Evolutionary conservation across 148 eudicot species (phyloP).

Genomic region (Gaultheria prostrata): DNA sequence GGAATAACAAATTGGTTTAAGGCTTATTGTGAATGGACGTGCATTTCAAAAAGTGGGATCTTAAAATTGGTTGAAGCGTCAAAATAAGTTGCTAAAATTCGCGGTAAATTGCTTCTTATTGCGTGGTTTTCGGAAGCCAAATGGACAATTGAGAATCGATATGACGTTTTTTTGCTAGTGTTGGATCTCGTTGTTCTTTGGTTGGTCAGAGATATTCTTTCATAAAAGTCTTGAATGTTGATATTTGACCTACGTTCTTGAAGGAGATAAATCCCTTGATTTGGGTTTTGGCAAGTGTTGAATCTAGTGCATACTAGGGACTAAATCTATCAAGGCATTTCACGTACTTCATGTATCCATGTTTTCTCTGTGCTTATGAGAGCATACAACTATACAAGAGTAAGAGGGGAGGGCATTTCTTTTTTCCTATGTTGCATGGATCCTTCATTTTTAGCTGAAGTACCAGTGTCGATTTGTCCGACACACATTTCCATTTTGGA

Average conservation of each 20-base stretch:
- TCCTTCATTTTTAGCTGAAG: no score
- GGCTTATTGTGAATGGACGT: not conserved
- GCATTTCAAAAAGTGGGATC: not conserved
- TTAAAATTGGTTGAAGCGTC: not conserved
- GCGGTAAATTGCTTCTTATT: not conserved
- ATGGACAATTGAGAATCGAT: not conserved
- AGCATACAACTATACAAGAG: no score
- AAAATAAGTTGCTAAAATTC: not conserved
- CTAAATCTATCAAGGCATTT: not conserved
- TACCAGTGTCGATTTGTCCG: no score
- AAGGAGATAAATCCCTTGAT: not conserved
- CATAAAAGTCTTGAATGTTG: not conserved
- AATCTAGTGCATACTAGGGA: not conserved
- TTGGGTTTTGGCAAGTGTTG: not conserved
- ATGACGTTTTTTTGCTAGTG: not conserved
- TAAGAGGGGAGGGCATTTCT: no score
- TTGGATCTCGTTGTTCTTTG: not conserved
- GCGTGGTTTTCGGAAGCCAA: not conserved
- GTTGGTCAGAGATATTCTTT: not conserved
- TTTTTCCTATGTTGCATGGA: no score
- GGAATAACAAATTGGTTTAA: constrained; percentile 4
- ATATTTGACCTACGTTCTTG: not conserved
- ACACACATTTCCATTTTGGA: no score
- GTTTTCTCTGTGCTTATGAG: no score
- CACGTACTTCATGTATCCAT: not conserved